These are phyloP conservation scores for Leucaena leucocephala DNA, from an alignment of 306 rosid genomes.

Conservation along the genomic window DNA sequence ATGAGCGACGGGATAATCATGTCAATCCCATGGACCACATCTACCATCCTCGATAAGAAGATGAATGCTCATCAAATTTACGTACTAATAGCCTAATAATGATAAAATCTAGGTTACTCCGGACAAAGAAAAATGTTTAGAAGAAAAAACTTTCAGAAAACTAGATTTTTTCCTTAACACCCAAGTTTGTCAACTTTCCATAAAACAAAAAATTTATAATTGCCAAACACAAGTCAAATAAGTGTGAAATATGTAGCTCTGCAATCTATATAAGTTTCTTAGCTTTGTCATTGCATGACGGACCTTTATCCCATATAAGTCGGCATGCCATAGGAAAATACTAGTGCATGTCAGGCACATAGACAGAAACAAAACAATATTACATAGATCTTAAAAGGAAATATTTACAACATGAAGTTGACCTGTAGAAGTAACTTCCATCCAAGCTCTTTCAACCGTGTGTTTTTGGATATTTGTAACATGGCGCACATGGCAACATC, in stretches of 20 bases:
- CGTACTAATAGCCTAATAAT: neutral
- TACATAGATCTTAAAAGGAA: constrained; percentile 15
- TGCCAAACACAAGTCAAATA: neutral
- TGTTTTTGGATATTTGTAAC: constrained; percentile 74
- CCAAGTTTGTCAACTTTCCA: constrained; percentile 2
- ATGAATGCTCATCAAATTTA: constrained; percentile 3
- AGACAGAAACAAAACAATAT: neutral
- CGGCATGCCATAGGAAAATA: neutral
- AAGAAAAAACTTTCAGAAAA: neutral
- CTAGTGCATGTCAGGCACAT: neutral
- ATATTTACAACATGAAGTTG: constrained; percentile 29
- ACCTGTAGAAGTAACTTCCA: constrained; percentile 97
- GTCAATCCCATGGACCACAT: neutral
- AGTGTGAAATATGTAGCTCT: constrained; percentile 1
- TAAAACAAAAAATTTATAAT: neutral
- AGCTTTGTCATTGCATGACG: neutral
- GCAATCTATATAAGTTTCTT: neutral
- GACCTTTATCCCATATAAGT: neutral
- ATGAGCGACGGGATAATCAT: neutral
- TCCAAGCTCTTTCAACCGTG: constrained; percentile 73
- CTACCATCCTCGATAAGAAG: constrained; percentile 24
- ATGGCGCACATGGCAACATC: constrained; percentile 99
- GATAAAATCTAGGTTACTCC: neutral
- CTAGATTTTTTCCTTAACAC: neutral
- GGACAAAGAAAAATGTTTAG: neutral